Base-by-base conservation (phyloP, 306 rosid species). In the Canavalia gladiata region DNA sequence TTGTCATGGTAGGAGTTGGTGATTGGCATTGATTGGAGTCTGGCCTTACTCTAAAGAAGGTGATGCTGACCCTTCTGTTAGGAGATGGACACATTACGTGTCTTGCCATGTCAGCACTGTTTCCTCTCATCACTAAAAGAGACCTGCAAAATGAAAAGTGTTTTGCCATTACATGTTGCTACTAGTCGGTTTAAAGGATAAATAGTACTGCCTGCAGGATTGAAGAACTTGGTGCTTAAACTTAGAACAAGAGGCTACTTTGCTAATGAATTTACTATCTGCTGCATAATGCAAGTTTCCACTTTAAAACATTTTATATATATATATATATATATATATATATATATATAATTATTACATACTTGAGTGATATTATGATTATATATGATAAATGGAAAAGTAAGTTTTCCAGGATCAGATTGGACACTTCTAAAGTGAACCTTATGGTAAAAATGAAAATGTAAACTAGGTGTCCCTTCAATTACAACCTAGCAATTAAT, bases 41-140 rank as follows among this genome's bases (percentile, higher is more conserved):
- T 67, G 88, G 94, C 70, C 92, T 86, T 76, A 92, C 92, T 73
- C 92, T 84, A 46, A 96, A 92, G 92, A 96, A 90, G 49, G 95
- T 87, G 78, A 96, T 85, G 92, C 92, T 92, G 25, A 84, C 90
- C 91, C 99, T 89, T 84, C 87, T 84, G 84, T 71, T 82, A 10
- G 94, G 91, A 56, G 95, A 92, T 25, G 97, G 97, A 77, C 97
- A 94, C 92, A 94, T 96, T 69, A 96, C 99, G n/a, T 96, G 99
- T 72, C 98, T 88, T 45, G 99, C 97, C 93, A 87, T 94, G 84
- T 96, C 99, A 58, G 94, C 92, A 74, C 99, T 94, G 90, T 96
- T 92, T 75, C 99, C 99, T 76, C 99, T 96, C 99, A 94, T 90
- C 80, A 94, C 98, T 25, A 96, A 13, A 71, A 96, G 92, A 50